Evolutionary conservation across 2,329 filamentous ascomycete genomes (phyloP).

Genomic region (Apiospora marii): DNA sequence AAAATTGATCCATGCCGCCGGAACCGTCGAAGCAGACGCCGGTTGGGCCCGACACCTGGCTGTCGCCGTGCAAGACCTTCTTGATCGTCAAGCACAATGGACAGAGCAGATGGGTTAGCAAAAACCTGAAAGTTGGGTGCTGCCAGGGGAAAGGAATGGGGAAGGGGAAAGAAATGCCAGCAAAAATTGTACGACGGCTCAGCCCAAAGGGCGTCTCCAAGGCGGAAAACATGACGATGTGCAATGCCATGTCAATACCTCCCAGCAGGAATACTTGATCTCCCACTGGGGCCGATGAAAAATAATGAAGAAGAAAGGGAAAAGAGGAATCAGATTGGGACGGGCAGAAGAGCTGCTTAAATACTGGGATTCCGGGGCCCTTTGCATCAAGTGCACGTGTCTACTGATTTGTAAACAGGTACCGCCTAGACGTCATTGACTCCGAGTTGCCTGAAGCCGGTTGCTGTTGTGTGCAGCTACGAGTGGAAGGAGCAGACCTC

Average conservation of each 20-base stretch:
- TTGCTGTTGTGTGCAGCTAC: neutral
- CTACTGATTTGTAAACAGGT: constrained; percentile 11
- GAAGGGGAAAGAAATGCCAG: neutral
- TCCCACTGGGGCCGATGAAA: neutral
- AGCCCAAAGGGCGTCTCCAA: neutral
- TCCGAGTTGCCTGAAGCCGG: neutral
- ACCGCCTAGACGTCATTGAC: neutral
- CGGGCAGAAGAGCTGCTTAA: neutral
- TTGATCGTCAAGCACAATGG: constrained; percentile 18
- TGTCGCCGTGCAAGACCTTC: neutral
- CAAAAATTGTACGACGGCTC: neutral
- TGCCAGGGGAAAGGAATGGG: neutral
- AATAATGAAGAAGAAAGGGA: neutral
- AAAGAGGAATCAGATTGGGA: neutral
- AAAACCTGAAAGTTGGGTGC: neutral
- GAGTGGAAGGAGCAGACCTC: neutral
- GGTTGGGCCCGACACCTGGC: constrained; percentile 6
- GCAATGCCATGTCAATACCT: neutral
- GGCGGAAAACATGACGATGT: neutral
- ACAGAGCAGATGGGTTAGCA: neutral
- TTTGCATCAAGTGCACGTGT: neutral
- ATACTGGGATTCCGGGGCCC: neutral
- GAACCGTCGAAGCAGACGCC: neutral
- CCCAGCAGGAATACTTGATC: neutral
- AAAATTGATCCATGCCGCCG: neutral